Evolutionary conservation across 2,329 filamentous ascomycete genomes (phyloP).

Genomic region (Fusarium denticulatum): DNA sequence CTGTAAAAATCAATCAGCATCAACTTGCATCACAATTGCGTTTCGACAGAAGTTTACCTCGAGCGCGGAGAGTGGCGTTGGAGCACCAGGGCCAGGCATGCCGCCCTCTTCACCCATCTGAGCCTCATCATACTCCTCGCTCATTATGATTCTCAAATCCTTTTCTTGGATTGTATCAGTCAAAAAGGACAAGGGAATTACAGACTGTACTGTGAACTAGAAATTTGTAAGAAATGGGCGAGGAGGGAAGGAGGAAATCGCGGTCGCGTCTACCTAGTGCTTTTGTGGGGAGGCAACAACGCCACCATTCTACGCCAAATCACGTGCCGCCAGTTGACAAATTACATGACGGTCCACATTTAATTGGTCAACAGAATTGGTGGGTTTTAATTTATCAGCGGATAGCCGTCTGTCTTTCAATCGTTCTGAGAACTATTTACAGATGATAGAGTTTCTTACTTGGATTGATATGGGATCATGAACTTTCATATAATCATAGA

Average conservation of each 20-base stretch:
- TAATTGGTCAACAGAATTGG: background rate
- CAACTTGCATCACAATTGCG: conserved; percentile 2
- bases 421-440: background rate
- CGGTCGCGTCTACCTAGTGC: conserved; percentile 46
- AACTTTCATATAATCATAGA: background rate
- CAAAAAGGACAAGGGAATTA: background rate
- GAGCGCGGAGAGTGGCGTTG: conserved; percentile 84
- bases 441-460: background rate
- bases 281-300: conserved; percentile 35
- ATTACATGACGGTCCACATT: background rate
- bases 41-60: conserved; percentile 71
- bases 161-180: background rate
- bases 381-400: background rate
- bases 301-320: conserved; percentile 49
- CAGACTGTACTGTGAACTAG: background rate
- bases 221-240: conserved; percentile 5
- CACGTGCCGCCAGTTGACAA: conserved; percentile 44
- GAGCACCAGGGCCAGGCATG: conserved; percentile 87
- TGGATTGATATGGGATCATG: background rate
- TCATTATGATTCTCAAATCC: conserved; percentile 50
- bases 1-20: conserved; percentile 54
- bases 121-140: conserved; percentile 71
- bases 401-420: background rate
- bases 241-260: conserved; percentile 39
- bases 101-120: conserved; percentile 74